phyloP scores from a whole-genome alignment of 2,329 filamentous ascomycete species.

The Fusarium floridanum region DNA sequence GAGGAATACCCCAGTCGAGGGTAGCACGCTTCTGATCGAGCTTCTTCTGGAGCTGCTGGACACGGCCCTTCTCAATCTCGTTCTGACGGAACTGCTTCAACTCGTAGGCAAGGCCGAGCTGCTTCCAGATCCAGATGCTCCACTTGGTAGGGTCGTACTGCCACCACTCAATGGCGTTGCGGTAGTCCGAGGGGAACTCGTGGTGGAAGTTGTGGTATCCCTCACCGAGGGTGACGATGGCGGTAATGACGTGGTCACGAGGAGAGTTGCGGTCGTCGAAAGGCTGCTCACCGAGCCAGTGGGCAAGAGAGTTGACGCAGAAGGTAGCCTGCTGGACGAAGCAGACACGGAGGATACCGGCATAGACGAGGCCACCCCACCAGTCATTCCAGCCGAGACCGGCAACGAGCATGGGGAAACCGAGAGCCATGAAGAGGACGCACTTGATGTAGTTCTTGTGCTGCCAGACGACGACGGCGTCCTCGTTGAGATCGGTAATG shows the following conservation, averaged over 20 bases:
- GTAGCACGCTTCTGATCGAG: slow-evolving; percentile 86
- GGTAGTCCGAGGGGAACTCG: slow-evolving; percentile 94
- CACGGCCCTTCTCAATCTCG: slow-evolving; percentile 91
- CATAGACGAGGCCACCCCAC: slow-evolving; percentile 86
- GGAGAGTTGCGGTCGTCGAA: slow-evolving; percentile 95
- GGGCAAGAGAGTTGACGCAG: slow-evolving; percentile 91
- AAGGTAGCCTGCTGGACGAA: slow-evolving; percentile 94
- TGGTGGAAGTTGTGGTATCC: slow-evolving; percentile 98
- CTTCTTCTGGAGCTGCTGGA: slow-evolving; percentile 93
- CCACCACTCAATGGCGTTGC: slow-evolving; percentile 90
- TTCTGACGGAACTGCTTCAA: slow-evolving; percentile 92
- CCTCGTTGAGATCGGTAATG: slow-evolving; percentile 89
- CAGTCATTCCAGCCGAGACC: slow-evolving; percentile 86
- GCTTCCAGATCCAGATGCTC: slow-evolving; percentile 88
- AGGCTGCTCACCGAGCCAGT: slow-evolving; percentile 92
- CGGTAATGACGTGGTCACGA: slow-evolving; percentile 88
- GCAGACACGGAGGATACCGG: slow-evolving; percentile 87
- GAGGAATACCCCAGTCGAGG: slow-evolving; percentile 88
- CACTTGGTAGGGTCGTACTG: slow-evolving; percentile 95
- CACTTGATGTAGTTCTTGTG: slow-evolving; percentile 88
- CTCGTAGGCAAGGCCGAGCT: slow-evolving; percentile 85
- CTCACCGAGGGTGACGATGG: slow-evolving; percentile 86
- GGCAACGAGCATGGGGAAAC: slow-evolving; percentile 80
- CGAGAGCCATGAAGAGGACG: slow-evolving; percentile 80
- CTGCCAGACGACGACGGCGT: slow-evolving; percentile 87